Base-by-base conservation (phyloP, 169 alveolate species). In the Plasmodium chabaudi region DNA sequence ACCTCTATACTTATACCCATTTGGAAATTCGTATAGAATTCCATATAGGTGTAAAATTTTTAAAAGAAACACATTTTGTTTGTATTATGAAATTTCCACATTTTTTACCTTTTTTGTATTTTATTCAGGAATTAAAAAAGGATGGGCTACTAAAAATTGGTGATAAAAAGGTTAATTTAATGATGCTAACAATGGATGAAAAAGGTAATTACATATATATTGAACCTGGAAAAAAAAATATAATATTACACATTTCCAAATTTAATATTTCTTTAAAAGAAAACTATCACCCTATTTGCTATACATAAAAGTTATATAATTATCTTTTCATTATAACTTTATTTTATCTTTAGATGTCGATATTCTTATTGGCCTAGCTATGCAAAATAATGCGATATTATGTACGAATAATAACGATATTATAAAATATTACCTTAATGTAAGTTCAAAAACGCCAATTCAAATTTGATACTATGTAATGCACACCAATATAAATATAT, bases 351-450 rank as follows among this genome's bases (percentile, higher is more conserved):
- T 39, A 77, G 88, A 77, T 77, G 49, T 57, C 9, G 79, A 77
- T 65, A 47, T 51, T 19, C 51, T 77, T 51, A 69, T 64, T 64
- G 72, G 53, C 21, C 19, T 63, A 44, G 77, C 79, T 23, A 77
- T 64, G 21, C 60, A 77, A 57, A 9, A 77, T 49, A 51, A 77
- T 25, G 88, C 88, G 15, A 77, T 51, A 39, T 69, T 77, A 19
- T 77, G 88, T 56, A 63, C 88, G 44, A 77, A 77, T 47, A 77
- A 77, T 77, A 77, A 64, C 53, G 88, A 77, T 25, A 49, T 77
- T 27, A 77, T 77, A 10, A 64, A 77, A 64, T 77, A 77, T 57
- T 77, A 77, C 46, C 55, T 77, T 27, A 59, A 77, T 46, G 88
- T 77, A 77, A 65, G 44, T n/a, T 21, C 21, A 34, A 47, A 64